phyloP scores from a whole-genome alignment of 768 basidiomycete species.

The Pleurotus citrinopileatus region DNA sequence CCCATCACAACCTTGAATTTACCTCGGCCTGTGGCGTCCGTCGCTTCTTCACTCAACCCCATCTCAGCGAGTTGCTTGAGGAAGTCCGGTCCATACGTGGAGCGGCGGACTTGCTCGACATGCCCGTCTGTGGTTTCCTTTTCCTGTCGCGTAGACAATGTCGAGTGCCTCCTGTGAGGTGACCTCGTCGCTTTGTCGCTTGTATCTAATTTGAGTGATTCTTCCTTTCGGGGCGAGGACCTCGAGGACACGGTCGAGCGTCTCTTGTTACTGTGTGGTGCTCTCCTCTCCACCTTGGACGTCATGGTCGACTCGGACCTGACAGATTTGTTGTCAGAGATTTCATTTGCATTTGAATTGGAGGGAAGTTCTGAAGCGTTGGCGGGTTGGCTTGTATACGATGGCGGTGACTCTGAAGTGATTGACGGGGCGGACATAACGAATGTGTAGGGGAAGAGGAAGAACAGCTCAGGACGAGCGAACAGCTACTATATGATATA shows the following conservation, averaged over 20 bases:
- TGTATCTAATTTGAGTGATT: constrained; percentile 4
- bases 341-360: neutral
- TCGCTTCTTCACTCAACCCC: constrained; percentile 23
- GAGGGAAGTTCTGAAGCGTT: neutral
- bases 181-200: constrained; percentile 18
- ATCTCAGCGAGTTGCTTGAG: constrained; percentile 36
- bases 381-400: constrained; percentile 3
- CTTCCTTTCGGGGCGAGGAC: neutral
- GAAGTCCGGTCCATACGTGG: constrained; percentile 43
- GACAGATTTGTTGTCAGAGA: neutral
- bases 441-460: constrained; percentile 6
- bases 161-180: constrained; percentile 24
- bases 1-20: constrained; percentile 41
- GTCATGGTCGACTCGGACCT: constrained; percentile 6
- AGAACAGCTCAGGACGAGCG: neutral
- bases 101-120: constrained; percentile 37
- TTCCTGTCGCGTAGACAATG: constrained; percentile 20
- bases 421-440: constrained; percentile 16
- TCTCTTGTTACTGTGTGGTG: constrained; percentile 5
- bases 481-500: constrained; percentile 1
- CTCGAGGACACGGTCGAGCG: constrained; percentile 2
- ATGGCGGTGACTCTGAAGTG: constrained; percentile 2
- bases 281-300: neutral
- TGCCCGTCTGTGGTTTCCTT: constrained; percentile 28
- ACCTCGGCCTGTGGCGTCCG: constrained; percentile 18